Base-by-base conservation (phyloP, 257 asterid genomes). In the Scutellaria baicalensis region DNA sequence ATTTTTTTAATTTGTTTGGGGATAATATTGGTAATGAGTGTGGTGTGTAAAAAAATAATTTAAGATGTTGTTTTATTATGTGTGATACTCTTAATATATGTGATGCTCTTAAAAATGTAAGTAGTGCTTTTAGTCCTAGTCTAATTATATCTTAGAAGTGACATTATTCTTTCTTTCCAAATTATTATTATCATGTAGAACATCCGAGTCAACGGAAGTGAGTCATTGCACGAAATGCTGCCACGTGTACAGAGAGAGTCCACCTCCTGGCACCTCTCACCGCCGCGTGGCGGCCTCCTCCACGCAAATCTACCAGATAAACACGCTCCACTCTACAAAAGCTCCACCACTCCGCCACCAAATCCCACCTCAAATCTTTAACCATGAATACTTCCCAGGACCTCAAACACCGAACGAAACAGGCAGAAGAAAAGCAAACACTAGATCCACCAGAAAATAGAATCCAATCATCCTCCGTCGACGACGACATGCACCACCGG, bases 371-470 rank as follows among this genome's bases (percentile, higher is more conserved):
- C 45, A 13, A 44, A 39, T 6, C 9, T 21, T 49, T 9, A 20
- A 51, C 47, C 47, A 89, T 87, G 96, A 84, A 27, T 27, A 27
- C 84, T 38, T 68, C 93, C 57, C 75, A 75, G 21, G 84, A 76
- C 35, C 89, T 88, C 60, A 87, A 65, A 82, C 98, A 86, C 79
- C 82, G 98, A 75, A 54, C 78, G 17, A 3, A 36, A 1, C 61
- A 8, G 2, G 13, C 40, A 17, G 51, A 35, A 12, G 18, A 11
- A 9, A 60, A 71, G 10, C 35, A 52, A 21, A 16, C 51, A 39
- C 6, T 62, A 47, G 7, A 45, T 36, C 14, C 12, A 13, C 59
- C 31, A 23, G 3, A 1, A 23, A 23, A 23, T 3, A 27, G 5
- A 7, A 54, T 4, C 14, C 21, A 9, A 27, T 27, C 33, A 31